These are phyloP conservation scores for Trichocomaceae sp. DNA, from an alignment of 2,329 filamentous ascomycete genomes.

Conservation along the genomic window DNA sequence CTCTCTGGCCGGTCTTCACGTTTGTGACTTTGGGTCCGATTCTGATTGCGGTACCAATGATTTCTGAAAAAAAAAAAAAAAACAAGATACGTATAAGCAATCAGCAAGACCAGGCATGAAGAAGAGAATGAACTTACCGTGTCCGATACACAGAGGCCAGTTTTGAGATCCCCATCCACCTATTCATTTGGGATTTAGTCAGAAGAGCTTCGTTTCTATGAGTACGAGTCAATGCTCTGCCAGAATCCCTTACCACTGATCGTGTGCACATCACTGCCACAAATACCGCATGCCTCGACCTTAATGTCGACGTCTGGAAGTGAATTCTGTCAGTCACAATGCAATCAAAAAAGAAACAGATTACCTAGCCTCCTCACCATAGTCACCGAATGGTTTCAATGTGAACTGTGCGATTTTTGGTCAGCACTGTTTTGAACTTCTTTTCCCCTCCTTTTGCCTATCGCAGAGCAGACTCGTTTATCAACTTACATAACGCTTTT, in stretches of 20 bases:
- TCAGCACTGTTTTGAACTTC: background rate
- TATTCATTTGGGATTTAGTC: constrained; percentile 6
- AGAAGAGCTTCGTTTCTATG: background rate
- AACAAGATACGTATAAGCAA: background rate
- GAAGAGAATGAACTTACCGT: constrained; percentile 29
- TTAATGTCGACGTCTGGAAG: constrained; percentile 70
- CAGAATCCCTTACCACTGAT: constrained; percentile 41
- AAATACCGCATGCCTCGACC: constrained; percentile 73
- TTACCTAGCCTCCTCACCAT: constrained; percentile 33
- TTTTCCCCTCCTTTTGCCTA: background rate
- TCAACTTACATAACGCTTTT: constrained; percentile 48
- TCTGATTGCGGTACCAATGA: constrained; percentile 61
- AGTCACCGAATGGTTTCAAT: constrained; percentile 78
- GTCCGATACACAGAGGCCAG: constrained; percentile 48
- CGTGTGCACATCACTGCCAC: constrained; percentile 66
- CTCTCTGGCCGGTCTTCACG: constrained; percentile 56
- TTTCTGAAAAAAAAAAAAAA: no score
- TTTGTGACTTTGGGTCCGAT: constrained; percentile 60
- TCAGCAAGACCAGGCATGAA: background rate
- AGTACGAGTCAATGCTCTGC: no score
- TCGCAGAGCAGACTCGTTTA: background rate
- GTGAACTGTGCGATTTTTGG: constrained; percentile 53
- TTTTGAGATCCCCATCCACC: constrained; percentile 50
- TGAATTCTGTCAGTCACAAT: background rate
- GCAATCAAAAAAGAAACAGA: background rate